These are phyloP conservation scores for Erythrophleum fordii DNA, from an alignment of 306 rosid species.

Conservation along the genomic window DNA sequence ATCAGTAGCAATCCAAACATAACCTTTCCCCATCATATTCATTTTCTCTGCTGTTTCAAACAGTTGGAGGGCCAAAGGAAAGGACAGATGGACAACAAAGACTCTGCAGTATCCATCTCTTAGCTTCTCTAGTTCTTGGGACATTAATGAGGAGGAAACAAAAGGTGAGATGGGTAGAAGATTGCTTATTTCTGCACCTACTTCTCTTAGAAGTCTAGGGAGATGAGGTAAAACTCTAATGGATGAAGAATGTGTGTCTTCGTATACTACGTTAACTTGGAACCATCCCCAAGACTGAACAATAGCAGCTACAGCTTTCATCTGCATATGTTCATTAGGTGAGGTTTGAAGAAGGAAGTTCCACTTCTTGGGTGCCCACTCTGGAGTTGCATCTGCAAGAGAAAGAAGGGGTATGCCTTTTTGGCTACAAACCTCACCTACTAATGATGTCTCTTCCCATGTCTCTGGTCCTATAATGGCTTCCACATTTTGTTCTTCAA, in stretches of 20 bases:
- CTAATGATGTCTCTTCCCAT: constrained; percentile 53
- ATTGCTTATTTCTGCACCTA: constrained; percentile 30
- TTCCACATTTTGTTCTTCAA: constrained; percentile 31
- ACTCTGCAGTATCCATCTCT: constrained; percentile 38
- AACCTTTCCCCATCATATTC: constrained; percentile 41
- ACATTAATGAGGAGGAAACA: constrained; percentile 31
- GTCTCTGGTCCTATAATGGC: constrained; percentile 53
- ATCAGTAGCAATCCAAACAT: constrained; percentile 54
- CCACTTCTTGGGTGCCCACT: constrained; percentile 49
- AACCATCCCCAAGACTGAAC: constrained; percentile 48
- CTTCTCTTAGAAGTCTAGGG: constrained; percentile 35
- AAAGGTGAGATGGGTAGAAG: constrained; percentile 39
- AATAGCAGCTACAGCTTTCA: constrained; percentile 46
- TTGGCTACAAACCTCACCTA: constrained; percentile 44
- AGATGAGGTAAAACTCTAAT: constrained; percentile 40
- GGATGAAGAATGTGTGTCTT: constrained; percentile 39
- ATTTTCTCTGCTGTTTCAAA: constrained; percentile 18
- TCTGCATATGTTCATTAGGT: constrained; percentile 23
- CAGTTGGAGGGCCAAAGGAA: constrained; percentile 29
- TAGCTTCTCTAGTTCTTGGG: constrained; percentile 42
- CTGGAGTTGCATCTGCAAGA: constrained; percentile 50
- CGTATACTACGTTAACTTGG: constrained; percentile 40
- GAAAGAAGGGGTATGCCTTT: constrained; percentile 45
- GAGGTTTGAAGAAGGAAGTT: constrained; percentile 53
- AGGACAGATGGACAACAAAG: constrained; percentile 50